phyloP scores from a whole-genome alignment of 2,329 filamentous ascomycete genomes.

The Hymenoscyphus linearis region DNA sequence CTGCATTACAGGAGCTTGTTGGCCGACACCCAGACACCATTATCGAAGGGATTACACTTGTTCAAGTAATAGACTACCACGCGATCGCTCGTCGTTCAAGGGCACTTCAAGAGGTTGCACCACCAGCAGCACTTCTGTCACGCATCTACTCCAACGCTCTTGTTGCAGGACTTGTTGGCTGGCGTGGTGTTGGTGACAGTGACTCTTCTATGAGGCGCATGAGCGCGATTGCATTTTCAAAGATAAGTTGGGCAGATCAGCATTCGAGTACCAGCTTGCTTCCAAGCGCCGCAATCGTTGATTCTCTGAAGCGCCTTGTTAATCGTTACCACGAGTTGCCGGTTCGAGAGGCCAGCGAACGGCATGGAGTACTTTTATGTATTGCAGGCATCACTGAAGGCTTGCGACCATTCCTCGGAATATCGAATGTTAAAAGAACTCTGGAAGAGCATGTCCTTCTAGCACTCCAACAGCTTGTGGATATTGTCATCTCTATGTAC shows the following conservation, averaged over 20 bases:
- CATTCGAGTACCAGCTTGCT: neutral
- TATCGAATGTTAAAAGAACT: neutral
- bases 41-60: constrained; percentile 72
- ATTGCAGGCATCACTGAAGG: constrained; percentile 49
- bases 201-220: constrained; percentile 69
- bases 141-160: constrained; percentile 62
- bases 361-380: constrained; percentile 61
- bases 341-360: constrained; percentile 57
- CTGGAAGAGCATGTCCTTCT: neutral
- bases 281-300: neutral
- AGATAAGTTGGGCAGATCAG: constrained; percentile 37
- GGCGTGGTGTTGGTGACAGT: constrained; percentile 81
- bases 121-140: constrained; percentile 61
- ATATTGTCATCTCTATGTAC: neutral
- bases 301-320: neutral
- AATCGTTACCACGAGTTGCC: neutral
- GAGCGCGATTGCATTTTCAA: constrained; percentile 65
- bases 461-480: neutral
- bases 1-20: constrained; percentile 88
- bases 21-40: constrained; percentile 87
- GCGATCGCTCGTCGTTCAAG: constrained; percentile 81
- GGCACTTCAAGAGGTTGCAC: constrained; percentile 73
- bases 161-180: constrained; percentile 66
- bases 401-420: neutral
- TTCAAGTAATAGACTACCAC: constrained; percentile 91